phyloP scores from a whole-genome alignment of 805 yeast genomes.

The Wickerhamomyces sydowiorum region DNA sequence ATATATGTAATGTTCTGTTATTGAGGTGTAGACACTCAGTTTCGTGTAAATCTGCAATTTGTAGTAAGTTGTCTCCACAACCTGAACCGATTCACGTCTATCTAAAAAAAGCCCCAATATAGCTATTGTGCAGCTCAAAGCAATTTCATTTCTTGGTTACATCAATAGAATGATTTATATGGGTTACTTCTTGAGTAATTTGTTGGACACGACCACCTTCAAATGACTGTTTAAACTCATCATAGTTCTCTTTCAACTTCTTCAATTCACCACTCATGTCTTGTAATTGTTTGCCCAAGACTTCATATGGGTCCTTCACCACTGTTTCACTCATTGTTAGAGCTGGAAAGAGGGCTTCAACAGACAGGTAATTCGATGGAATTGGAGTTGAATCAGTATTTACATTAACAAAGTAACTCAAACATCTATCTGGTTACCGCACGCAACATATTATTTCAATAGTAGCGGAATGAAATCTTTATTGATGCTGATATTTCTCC shows the following conservation, averaged over 20 bases:
- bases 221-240: not conserved
- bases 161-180: not conserved
- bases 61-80: too few relatives aligned
- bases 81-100: too few relatives aligned
- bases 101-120: too few relatives aligned
- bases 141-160: too few relatives aligned
- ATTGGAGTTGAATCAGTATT: not conserved
- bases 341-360: too few relatives aligned
- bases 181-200: conserved; percentile 1
- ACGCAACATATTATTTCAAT: not conserved
- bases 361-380: too few relatives aligned
- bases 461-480: not conserved
- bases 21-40: too few relatives aligned
- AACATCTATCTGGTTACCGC: not conserved
- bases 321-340: not conserved
- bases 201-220: conserved; percentile 3
- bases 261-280: conserved; percentile 7
- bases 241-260: conserved; percentile 6
- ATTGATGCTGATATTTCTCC: too few relatives aligned
- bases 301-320: conserved; percentile 6
- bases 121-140: too few relatives aligned
- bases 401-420: not conserved
- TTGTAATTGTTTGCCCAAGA: conserved; percentile 6
- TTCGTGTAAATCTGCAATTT: too few relatives aligned
- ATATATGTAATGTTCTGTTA: too few relatives aligned